These are phyloP conservation scores for Entoloma clypeatum DNA, from an alignment of 1,284 basidiomycete genomes.

Conservation along the genomic window DNA sequence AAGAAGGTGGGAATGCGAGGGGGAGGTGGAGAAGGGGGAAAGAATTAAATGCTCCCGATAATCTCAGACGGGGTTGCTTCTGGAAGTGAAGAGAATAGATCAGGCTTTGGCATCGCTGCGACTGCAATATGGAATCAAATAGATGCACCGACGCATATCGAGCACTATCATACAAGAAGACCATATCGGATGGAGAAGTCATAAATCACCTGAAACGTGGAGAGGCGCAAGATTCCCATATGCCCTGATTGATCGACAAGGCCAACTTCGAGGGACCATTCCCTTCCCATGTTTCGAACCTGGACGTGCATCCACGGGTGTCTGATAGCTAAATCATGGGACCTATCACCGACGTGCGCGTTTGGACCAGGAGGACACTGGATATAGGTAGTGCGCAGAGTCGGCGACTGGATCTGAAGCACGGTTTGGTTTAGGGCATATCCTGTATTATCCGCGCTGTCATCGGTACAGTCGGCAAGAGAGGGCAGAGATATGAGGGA, in stretches of 20 bases:
- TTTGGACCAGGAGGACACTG: constrained; percentile 46
- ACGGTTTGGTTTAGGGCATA: constrained; percentile 62
- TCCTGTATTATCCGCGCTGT: constrained; percentile 30
- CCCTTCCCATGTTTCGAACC: constrained; percentile 61
- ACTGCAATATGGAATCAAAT: constrained; percentile 3
- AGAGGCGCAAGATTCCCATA: constrained; percentile 63
- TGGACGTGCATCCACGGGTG: constrained; percentile 77
- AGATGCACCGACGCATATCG: too few species aligned
- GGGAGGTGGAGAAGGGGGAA: constrained; percentile 70
- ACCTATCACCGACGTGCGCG: constrained; percentile 9
- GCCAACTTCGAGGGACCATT: constrained; percentile 77
- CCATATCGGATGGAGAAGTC: constrained; percentile 1
- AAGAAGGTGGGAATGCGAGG: constrained; percentile 56
- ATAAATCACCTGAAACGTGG: constrained; percentile 73
- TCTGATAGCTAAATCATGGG: constrained; percentile 55
- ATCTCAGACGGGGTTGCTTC: constrained; percentile 55
- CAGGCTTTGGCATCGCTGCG: constrained; percentile 2
- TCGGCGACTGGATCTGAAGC: constrained; percentile 81
- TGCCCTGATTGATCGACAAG: constrained; percentile 60
- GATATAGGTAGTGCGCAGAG: constrained; percentile 65
- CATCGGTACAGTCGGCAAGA: constrained; percentile 22
- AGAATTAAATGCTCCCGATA: constrained; percentile 27
- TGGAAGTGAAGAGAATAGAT: constrained; percentile 26
- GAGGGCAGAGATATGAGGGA: constrained; percentile 40
- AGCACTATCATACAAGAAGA: not conserved